A percentile compares a stretch with the other conserved stretches of the same genome.
Evolutionary conservation across 1,284 basidiomycete genomes (phyloP).

Genomic region (Cryptococcus maquisensis): DNA sequence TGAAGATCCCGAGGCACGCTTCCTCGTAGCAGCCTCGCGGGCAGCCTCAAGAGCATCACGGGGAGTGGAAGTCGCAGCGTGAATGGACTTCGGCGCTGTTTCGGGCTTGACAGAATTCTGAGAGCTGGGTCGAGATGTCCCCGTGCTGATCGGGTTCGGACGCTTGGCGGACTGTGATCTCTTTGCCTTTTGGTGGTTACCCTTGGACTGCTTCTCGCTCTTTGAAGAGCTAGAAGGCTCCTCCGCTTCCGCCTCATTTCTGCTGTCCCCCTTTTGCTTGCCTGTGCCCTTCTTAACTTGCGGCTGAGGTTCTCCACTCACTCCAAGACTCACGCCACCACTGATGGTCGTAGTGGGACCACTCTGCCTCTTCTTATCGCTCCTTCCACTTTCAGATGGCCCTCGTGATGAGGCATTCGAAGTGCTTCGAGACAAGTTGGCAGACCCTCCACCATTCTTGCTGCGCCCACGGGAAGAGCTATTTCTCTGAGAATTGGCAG

Average conservation of each 20-base stretch:
- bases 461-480: constrained; percentile 21
- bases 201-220: constrained; percentile 1
- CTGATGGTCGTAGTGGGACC: constrained; percentile 40
- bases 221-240: constrained; percentile 1
- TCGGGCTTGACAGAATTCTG: constrained; percentile 12
- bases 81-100: constrained; percentile 25
- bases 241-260: constrained; percentile 3
- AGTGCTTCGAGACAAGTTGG: constrained; percentile 29
- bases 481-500: constrained; percentile 21
- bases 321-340: constrained; percentile 35
- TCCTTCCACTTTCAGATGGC: constrained; percentile 9
- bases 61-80: constrained; percentile 28
- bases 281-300: constrained; percentile 15
- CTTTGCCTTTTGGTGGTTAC: constrained; percentile 9
- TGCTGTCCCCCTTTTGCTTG: constrained; percentile 10
- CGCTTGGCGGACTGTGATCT: constrained; percentile 6
- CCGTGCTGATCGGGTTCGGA: constrained; percentile 21
- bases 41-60: constrained; percentile 42
- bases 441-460: constrained; percentile 13
- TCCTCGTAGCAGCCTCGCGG: constrained; percentile 36
- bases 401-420: constrained; percentile 24
- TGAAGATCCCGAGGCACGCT: constrained; percentile 24
- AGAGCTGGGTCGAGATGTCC: constrained; percentile 6
- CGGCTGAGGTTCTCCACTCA: constrained; percentile 14
- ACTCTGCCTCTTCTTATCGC: constrained; percentile 24